Evolutionary conservation across 768 basidiomycete genomes (phyloP).

Genomic region (Boletus vermiculosoides): DNA sequence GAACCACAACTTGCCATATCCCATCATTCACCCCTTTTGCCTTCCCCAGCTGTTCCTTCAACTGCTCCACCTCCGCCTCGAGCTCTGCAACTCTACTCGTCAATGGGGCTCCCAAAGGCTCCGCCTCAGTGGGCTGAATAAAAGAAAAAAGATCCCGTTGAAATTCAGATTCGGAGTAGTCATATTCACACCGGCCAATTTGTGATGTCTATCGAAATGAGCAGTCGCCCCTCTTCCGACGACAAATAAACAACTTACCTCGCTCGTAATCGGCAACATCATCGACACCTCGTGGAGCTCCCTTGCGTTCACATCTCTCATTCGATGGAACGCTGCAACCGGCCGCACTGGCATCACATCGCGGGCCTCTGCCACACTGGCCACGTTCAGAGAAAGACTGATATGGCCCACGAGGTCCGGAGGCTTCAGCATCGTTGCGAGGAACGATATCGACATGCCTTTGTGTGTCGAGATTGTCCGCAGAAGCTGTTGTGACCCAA

Average conservation of each 20-base stretch:
- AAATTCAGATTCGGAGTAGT: slow-evolving; percentile 55
- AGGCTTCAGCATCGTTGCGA: slow-evolving; percentile 82
- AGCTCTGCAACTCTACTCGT: slow-evolving; percentile 64
- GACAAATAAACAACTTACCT: slow-evolving; percentile 32
- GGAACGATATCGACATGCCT: slow-evolving; percentile 63
- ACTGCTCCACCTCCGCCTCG: slow-evolving; percentile 63
- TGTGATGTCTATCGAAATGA: slow-evolving; percentile 16
- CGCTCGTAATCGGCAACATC: slow-evolving; percentile 49
- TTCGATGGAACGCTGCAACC: slow-evolving; percentile 69
- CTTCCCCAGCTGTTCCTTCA: slow-evolving; percentile 71
- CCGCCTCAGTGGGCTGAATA: slow-evolving; percentile 42
- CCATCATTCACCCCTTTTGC: slow-evolving; percentile 91
- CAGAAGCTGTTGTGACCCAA: slow-evolving; percentile 86
- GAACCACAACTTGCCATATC: slow-evolving; percentile 90
- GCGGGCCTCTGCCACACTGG: slow-evolving; percentile 39
- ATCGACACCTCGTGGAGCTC: slow-evolving; percentile 71
- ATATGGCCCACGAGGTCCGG: slow-evolving; percentile 83
- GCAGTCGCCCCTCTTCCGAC: neutral
- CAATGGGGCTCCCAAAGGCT: slow-evolving; percentile 36
- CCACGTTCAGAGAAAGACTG: slow-evolving; percentile 47
- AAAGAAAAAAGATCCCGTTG: slow-evolving; percentile 68
- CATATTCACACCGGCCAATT: slow-evolving; percentile 21
- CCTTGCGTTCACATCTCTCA: slow-evolving; percentile 62
- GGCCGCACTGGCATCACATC: slow-evolving; percentile 67
- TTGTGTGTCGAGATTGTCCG: slow-evolving; percentile 76